Evolutionary conservation across 345 rosid genomes (phyloP).

Genomic region (Physaria fendleri): DNA sequence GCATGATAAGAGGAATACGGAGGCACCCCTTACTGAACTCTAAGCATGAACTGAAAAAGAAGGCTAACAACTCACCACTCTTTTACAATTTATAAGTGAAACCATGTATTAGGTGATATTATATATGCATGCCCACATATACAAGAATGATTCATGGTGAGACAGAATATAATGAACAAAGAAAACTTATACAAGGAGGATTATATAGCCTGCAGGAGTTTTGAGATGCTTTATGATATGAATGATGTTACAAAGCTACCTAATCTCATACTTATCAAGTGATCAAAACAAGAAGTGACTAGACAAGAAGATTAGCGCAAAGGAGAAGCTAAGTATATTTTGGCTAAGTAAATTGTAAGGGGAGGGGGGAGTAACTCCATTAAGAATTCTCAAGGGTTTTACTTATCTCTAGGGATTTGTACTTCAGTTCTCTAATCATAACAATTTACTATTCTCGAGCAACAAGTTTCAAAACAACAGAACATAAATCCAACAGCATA

Average conservation of each 20-base stretch:
- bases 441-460: neutral
- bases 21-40: neutral
- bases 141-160: neutral
- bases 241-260: too few species aligned
- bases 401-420: too few species aligned
- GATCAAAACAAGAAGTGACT: too few species aligned
- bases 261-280: too few species aligned
- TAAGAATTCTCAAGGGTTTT: too few species aligned
- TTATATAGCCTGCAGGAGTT: neutral
- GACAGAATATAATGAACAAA: neutral
- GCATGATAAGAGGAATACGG: conserved; percentile 2
- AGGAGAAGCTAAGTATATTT: too few species aligned
- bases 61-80: neutral
- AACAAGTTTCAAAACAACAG: conserved; percentile 7
- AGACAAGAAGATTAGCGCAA: too few species aligned
- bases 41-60: neutral
- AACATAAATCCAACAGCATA: neutral
- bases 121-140: neutral
- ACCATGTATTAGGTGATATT: neutral
- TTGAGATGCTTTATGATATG: conserved; percentile 8
- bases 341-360: too few species aligned
- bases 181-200: neutral
- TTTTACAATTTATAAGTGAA: neutral
- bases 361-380: too few species aligned
- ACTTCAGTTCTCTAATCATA: too few species aligned